phyloP scores from a whole-genome alignment of 2,329 filamentous ascomycete genomes.

The Cordyceps militaris region DNA sequence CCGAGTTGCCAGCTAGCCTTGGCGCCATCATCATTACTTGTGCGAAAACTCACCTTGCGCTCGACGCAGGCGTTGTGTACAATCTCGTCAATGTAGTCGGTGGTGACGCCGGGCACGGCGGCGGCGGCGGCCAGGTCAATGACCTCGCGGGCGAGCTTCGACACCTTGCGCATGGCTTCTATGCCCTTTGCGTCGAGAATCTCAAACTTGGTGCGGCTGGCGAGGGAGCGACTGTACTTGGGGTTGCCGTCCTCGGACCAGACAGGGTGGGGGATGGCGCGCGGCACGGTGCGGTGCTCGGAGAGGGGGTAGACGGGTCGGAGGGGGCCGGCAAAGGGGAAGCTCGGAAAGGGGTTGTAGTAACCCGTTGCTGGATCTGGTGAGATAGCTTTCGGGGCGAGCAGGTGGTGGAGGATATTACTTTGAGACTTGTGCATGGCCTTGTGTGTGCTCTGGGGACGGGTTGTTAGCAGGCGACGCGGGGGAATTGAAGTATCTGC shows the following conservation, averaged over 20 bases:
- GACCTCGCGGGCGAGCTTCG: slow-evolving; percentile 79
- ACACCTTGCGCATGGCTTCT: slow-evolving; percentile 89
- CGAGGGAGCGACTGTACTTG: slow-evolving; percentile 50
- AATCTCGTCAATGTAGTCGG: slow-evolving; percentile 89
- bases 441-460: slow-evolving; percentile 69
- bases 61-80: slow-evolving; percentile 94
- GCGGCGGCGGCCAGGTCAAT: slow-evolving; percentile 84
- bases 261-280: slow-evolving; percentile 75
- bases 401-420: slow-evolving; percentile 65
- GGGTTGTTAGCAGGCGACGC: slow-evolving; percentile 11
- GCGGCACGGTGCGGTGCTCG: slow-evolving; percentile 63
- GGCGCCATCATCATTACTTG: background rate
- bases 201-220: slow-evolving; percentile 72
- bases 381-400: slow-evolving; percentile 78
- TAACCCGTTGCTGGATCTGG: slow-evolving; percentile 82
- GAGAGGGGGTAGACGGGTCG: slow-evolving; percentile 86
- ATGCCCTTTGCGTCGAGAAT: slow-evolving; percentile 73
- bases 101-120: slow-evolving; percentile 84
- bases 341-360: slow-evolving; percentile 90
- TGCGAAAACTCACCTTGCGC: slow-evolving; percentile 61
- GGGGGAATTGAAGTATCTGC: background rate
- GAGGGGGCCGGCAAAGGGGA: slow-evolving; percentile 70
- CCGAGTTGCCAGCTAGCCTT: background rate
- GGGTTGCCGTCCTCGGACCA: slow-evolving; percentile 81
- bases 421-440: slow-evolving; percentile 61